Evolutionary conservation across 176 grass and related monocot species (phyloP).

Genomic region (Typha latifolia): DNA sequence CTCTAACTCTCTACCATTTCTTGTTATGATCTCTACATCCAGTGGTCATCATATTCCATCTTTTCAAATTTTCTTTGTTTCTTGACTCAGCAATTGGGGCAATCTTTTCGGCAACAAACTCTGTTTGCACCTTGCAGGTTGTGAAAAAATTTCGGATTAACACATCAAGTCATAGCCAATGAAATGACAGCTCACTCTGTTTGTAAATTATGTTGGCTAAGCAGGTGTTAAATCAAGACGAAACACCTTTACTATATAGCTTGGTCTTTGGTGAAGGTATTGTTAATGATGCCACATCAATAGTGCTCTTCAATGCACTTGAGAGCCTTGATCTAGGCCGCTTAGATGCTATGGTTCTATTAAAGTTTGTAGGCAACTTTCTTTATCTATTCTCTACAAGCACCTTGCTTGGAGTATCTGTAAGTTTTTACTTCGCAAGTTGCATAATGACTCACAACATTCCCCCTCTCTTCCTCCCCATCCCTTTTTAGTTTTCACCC

Average conservation of each 20-base stretch:
- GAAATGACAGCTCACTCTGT: slow-evolving; percentile 7
- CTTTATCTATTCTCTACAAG: slow-evolving; percentile 72
- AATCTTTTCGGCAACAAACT: slow-evolving; percentile 96
- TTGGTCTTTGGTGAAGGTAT: slow-evolving; percentile 98
- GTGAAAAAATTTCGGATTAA: neutral
- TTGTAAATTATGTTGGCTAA: slow-evolving; percentile 20
- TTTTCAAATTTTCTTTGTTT: slow-evolving; percentile 8
- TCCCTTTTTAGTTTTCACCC: neutral
- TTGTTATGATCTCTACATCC: neutral
- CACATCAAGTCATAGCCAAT: neutral
- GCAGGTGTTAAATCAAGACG: slow-evolving; percentile 95
- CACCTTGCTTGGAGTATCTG: slow-evolving; percentile 73
- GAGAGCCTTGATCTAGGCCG: slow-evolving; percentile 69
- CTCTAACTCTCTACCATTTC: neutral
- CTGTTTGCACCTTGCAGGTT: slow-evolving; percentile 99
- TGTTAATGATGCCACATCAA: slow-evolving; percentile 93
- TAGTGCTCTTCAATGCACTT: slow-evolving; percentile 95
- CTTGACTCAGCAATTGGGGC: slow-evolving; percentile 64
- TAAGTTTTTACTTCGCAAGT: slow-evolving; percentile 31
- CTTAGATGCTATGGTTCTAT: slow-evolving; percentile 55
- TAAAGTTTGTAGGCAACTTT: slow-evolving; percentile 66
- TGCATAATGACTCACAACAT: too few relatives aligned
- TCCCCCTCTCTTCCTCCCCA: too few relatives aligned
- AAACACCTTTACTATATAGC: slow-evolving; percentile 88
- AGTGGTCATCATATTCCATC: slow-evolving; percentile 1